phyloP scores from a whole-genome alignment of 164 flowering plant genomes.

The Vitis cinerea region DNA sequence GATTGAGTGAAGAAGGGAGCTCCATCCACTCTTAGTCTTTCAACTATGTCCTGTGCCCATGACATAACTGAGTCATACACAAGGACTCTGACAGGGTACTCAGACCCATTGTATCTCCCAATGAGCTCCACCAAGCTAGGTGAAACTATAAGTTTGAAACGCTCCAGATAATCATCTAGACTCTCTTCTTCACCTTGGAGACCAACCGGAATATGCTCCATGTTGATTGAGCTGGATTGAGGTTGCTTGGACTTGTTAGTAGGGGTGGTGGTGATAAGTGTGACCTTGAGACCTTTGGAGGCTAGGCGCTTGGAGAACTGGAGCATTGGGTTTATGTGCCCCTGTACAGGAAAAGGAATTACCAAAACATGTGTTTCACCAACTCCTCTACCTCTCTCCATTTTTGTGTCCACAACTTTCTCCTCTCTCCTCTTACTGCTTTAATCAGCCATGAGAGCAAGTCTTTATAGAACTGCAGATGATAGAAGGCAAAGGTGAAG shows the following conservation, averaged over 20 bases:
- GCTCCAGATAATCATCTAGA: not conserved
- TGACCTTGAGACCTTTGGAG: conserved; percentile 21
- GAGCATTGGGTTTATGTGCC: conserved; percentile 43
- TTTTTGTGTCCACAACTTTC: not conserved
- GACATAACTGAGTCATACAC: conserved; percentile 45
- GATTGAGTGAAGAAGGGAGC: conserved; percentile 57
- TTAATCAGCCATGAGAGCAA: too few species aligned
- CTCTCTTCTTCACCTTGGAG: conserved; percentile 6
- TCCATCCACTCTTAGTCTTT: conserved; percentile 25
- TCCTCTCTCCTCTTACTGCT: too few species aligned
- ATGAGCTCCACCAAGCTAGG: conserved; percentile 26
- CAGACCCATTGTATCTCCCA: not conserved
- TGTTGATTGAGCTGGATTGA: not conserved
- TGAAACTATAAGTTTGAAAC: conserved; percentile 15
- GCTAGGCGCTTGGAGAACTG: conserved; percentile 36
- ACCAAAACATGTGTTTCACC: conserved; percentile 11
- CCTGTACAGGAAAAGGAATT: conserved; percentile 31
- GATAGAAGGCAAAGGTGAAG: too few species aligned
- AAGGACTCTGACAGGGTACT: conserved; percentile 20
- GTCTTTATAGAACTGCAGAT: too few species aligned
- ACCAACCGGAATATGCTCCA: conserved; percentile 26
- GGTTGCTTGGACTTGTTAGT: conserved; percentile 6
- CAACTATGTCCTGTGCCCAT: conserved; percentile 46
- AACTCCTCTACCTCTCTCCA: not conserved
- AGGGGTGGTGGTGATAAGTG: conserved; percentile 22